Conservation (phyloP, 2,329 filamentous ascomycete species). For the Mycosphaerella sp. region DNA sequence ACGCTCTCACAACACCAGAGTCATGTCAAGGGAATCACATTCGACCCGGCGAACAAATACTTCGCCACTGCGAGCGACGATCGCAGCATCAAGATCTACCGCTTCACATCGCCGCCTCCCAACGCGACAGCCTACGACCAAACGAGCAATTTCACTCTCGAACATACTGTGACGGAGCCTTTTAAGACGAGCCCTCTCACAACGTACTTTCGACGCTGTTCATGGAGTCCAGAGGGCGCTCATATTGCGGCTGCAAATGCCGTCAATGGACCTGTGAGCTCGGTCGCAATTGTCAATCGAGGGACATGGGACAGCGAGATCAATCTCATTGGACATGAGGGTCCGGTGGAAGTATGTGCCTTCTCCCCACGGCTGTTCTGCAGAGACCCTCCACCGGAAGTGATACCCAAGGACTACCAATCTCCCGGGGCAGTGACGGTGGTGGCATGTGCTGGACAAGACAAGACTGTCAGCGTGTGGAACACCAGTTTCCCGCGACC, state of each 20-base stretch:
- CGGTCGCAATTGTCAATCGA: constrained; percentile 90
- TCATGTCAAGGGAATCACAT: constrained; percentile 97
- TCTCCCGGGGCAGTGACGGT: constrained; percentile 66
- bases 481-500: constrained; percentile 93
- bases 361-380: constrained; percentile 91
- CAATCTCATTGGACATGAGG: constrained; percentile 94
- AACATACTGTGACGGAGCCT: constrained; percentile 80
- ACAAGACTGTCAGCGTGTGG: constrained; percentile 95
- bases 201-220: constrained; percentile 93
- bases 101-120: constrained; percentile 82
- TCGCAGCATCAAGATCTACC: constrained; percentile 91
- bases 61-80: constrained; percentile 98
- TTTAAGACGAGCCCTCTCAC: constrained; percentile 90
- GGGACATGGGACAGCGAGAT: constrained; percentile 94
- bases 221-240: constrained; percentile 95
- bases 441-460: constrained; percentile 92
- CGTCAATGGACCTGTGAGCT: constrained; percentile 94
- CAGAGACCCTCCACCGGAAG: constrained; percentile 55
- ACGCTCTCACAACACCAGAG: constrained; percentile 88
- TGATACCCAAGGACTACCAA: constrained; percentile 41
- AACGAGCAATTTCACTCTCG: constrained; percentile 91
- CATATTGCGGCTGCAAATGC: constrained; percentile 97
- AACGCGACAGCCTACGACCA: constrained; percentile 94
- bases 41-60: constrained; percentile 98
- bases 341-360: constrained; percentile 91